Evolutionary conservation across 129 eudicot genomes (phyloP).

Genomic region (Centella asiatica): DNA sequence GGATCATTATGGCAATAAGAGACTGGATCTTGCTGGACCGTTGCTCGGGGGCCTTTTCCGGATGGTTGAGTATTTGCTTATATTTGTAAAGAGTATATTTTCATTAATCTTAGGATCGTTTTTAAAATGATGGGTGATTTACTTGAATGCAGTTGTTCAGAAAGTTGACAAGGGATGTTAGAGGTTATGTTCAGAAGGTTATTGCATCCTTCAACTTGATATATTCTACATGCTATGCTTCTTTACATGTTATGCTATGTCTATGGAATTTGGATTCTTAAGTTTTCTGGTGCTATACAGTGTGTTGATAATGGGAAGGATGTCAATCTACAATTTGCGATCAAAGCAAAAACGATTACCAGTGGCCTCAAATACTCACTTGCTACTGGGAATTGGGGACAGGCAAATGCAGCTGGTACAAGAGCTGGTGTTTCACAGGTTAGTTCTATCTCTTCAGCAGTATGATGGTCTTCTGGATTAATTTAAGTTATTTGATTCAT

Average conservation of each 20-base stretch:
- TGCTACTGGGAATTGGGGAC: conserved; percentile 85
- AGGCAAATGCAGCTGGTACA: conserved; percentile 69
- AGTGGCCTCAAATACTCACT: conserved; percentile 66
- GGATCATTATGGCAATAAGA: conserved; percentile 64
- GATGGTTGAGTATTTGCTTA: conserved; percentile 20
- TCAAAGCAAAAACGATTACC: conserved; percentile 64
- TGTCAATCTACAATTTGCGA: conserved; percentile 59
- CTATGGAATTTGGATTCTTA: background rate
- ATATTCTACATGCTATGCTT: background rate
- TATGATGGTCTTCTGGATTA: background rate
- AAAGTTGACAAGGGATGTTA: conserved; percentile 57
- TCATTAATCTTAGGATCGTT: background rate
- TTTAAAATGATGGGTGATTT: background rate
- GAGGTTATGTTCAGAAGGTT: conserved; percentile 57
- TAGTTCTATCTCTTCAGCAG: background rate
- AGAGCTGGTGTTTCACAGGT: conserved; percentile 87
- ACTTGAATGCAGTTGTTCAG: conserved; percentile 43
- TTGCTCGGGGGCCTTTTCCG: conserved; percentile 55
- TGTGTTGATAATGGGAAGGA: conserved; percentile 69
- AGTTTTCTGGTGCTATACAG: conserved; percentile 10
- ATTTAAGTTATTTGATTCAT: background rate
- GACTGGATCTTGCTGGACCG: conserved; percentile 79
- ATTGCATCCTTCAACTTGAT: background rate
- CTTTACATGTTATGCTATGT: background rate
- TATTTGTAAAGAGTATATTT: too few species aligned